Evolutionary conservation across 768 basidiomycete species (phyloP).

Genomic region (Cantharellus anzutake): DNA sequence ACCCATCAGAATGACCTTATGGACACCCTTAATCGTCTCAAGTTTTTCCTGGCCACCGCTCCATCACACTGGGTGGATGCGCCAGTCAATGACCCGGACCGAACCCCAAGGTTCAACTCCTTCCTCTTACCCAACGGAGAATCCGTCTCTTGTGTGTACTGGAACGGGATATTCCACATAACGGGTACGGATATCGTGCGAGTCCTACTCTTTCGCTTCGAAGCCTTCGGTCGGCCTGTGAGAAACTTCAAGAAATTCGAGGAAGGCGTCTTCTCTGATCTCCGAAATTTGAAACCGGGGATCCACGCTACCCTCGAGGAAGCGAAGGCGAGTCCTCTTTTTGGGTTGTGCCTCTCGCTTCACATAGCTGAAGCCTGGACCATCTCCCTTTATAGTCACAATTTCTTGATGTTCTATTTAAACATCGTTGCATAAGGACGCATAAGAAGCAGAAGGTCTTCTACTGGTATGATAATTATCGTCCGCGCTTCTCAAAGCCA

Average conservation of each 20-base stretch:
- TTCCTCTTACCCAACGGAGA: conserved; percentile 75
- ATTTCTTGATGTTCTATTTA: conserved; percentile 85
- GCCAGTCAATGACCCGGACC: not conserved
- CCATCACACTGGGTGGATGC: not conserved
- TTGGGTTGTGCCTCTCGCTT: not conserved
- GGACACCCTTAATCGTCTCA: conserved; percentile 62
- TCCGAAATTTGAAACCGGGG: conserved; percentile 86
- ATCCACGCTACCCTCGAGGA: conserved; percentile 85
- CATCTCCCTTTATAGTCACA: conserved; percentile 37
- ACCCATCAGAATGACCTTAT: conserved; percentile 13
- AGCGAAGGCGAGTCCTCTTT: conserved; percentile 54
- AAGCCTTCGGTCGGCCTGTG: conserved; percentile 80
- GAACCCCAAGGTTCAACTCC: conserved; percentile 55
- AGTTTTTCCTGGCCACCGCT: conserved; percentile 65
- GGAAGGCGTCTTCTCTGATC: conserved; percentile 87
- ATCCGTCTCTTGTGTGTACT: conserved; percentile 78
- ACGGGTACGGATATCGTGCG: conserved; percentile 95
- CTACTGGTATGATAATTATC: conserved; percentile 48
- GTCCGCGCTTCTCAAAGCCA: not conserved
- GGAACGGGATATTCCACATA: conserved; percentile 84
- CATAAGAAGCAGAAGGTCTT: conserved; percentile 99
- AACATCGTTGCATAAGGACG: conserved; percentile 90
- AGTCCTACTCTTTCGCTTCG: conserved; percentile 84
- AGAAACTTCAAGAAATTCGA: conserved; percentile 93
- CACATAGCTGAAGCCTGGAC: not conserved